These are phyloP conservation scores for Colletotrichum orbiculare DNA, from an alignment of 2,329 filamentous ascomycete genomes.

Conservation along the genomic window DNA sequence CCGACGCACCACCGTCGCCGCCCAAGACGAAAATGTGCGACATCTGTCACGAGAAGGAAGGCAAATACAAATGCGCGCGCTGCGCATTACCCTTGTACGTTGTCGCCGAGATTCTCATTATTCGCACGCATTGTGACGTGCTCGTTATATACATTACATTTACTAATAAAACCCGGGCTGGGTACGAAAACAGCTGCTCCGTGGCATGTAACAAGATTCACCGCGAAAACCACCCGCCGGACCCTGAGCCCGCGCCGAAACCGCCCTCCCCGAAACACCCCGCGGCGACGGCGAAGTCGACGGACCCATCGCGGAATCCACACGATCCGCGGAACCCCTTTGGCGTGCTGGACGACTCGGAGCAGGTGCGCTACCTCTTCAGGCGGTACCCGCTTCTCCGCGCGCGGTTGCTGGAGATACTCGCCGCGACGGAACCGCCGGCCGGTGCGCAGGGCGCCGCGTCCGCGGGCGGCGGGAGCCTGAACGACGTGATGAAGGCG, in stretches of 20 bases:
- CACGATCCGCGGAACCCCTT: conserved; percentile 56
- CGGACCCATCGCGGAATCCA: neutral
- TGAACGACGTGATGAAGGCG: conserved; percentile 38
- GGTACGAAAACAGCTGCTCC: conserved; percentile 60
- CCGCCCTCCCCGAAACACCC: conserved; percentile 46
- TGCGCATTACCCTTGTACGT: conserved; percentile 70
- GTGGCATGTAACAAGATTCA: conserved; percentile 66
- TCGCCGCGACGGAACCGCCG: conserved; percentile 62
- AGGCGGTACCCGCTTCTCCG: conserved; percentile 62
- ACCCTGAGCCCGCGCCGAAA: conserved; percentile 46
- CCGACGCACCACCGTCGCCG: neutral
- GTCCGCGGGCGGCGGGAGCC: conserved; percentile 8
- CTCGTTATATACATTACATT: conserved; percentile 31
- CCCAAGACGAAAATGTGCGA: conserved; percentile 53
- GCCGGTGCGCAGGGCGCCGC: conserved; percentile 24
- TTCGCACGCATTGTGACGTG: conserved; percentile 7
- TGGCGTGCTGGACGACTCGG: conserved; percentile 60
- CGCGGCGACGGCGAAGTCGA: conserved; percentile 37
- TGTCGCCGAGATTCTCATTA: neutral
- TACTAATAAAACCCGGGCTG: conserved; percentile 14
- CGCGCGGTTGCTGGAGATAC: conserved; percentile 59
- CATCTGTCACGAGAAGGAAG: conserved; percentile 61
- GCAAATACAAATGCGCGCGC: conserved; percentile 73
- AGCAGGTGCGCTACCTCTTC: conserved; percentile 63
- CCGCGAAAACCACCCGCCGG: conserved; percentile 59